Evolutionary conservation across 495 filamentous ascomycete species (phyloP).

Genomic region (Hapsidospora chrysogenum): DNA sequence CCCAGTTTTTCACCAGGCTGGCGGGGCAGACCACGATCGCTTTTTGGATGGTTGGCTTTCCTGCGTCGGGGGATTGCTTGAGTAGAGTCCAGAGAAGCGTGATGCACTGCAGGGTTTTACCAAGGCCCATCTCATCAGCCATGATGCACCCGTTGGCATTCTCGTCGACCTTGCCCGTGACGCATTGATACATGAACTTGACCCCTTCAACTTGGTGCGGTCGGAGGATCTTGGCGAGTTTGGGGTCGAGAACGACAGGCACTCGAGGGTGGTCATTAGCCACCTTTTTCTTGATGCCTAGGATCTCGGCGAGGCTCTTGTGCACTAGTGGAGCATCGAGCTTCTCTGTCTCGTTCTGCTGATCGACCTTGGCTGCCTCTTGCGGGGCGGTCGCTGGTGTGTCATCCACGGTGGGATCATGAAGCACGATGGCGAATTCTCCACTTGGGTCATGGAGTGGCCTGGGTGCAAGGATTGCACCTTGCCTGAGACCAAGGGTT

Average conservation of each 20-base stretch:
- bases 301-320: constrained; percentile 87
- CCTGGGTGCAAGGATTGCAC: constrained; percentile 73
- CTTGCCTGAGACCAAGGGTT: constrained; percentile 68
- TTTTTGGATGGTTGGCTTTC: constrained; percentile 87
- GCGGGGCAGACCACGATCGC: constrained; percentile 98
- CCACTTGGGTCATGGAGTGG: constrained; percentile 88
- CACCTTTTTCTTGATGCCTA: constrained; percentile 84
- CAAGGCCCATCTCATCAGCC: constrained; percentile 98
- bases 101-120: constrained; percentile 68
- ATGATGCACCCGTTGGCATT: constrained; percentile 98
- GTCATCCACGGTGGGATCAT: constrained; percentile 89
- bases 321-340: constrained; percentile 74
- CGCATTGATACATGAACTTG: constrained; percentile 90
- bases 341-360: constrained; percentile 33
- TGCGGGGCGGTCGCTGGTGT: constrained; percentile 40
- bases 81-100: constrained; percentile 85
- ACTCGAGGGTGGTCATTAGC: constrained; percentile 69
- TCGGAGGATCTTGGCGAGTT: constrained; percentile 74
- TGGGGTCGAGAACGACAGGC: constrained; percentile 92
- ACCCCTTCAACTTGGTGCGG: constrained; percentile 98
- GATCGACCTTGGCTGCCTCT: constrained; percentile 28
- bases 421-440: constrained; percentile 91
- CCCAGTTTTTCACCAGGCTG: constrained; percentile 94
- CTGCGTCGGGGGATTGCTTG: constrained; percentile 88
- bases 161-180: constrained; percentile 82